phyloP scores from a whole-genome alignment of 2,329 filamentous ascomycete genomes.

The Claviceps quebecensis region DNA sequence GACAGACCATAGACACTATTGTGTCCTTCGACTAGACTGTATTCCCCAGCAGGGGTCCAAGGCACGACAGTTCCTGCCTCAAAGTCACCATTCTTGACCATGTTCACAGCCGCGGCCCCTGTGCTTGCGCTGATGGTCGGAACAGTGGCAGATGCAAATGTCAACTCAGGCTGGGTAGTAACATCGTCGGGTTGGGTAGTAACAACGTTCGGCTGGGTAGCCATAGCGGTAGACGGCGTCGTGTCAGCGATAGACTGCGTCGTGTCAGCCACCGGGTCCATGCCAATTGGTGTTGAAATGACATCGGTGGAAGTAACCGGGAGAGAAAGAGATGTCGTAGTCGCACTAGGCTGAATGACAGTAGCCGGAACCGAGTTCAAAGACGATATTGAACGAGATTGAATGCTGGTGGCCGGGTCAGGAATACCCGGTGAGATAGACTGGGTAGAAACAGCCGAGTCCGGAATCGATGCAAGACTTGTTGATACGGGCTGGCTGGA shows the following conservation, averaged over 20 bases:
- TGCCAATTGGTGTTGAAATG: no score
- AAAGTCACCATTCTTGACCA: background rate
- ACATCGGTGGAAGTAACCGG: background rate
- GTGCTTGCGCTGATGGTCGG: background rate
- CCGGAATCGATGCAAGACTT: background rate
- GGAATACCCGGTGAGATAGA: background rate
- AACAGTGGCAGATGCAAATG: background rate
- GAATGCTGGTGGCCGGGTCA: background rate
- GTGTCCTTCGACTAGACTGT: background rate
- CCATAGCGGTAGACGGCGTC: background rate
- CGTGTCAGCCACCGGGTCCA: no score
- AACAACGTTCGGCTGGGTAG: background rate
- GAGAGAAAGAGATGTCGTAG: background rate
- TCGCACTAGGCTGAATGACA: background rate
- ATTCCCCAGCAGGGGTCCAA: background rate
- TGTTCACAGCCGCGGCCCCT: background rate
- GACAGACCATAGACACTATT: background rate
- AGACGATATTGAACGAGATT: background rate
- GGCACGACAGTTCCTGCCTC: background rate
- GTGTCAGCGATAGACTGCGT: no score
- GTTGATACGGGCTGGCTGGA: background rate
- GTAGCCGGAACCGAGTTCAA: background rate
- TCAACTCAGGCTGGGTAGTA: background rate
- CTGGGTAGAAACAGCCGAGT: background rate
- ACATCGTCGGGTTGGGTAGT: background rate